These are phyloP conservation scores for Huntiella bhutanensis DNA, from an alignment of 2,329 filamentous ascomycete species.

Conservation along the genomic window DNA sequence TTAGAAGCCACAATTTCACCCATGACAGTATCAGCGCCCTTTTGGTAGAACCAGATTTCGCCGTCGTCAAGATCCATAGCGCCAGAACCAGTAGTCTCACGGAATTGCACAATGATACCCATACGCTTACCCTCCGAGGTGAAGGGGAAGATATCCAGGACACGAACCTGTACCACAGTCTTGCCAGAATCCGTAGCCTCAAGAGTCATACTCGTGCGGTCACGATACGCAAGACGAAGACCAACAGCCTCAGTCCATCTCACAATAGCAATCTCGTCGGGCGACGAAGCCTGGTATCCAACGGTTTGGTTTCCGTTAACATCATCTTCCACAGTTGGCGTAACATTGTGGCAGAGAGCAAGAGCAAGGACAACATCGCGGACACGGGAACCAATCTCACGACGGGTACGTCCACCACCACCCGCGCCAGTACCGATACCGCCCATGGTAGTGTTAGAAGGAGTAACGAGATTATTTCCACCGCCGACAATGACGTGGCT, in stretches of 20 bases:
- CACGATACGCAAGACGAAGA: conserved; percentile 63
- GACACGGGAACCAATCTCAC: conserved; percentile 86
- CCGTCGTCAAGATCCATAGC: conserved; percentile 33
- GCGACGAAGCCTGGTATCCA: conserved; percentile 89
- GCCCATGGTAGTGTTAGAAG: conserved; percentile 50
- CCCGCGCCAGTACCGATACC: conserved; percentile 27
- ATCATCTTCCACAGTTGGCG: conserved; percentile 62
- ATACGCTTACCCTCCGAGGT: conserved; percentile 96
- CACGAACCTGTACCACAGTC: conserved; percentile 63
- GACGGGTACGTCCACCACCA: conserved; percentile 59
- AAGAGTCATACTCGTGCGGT: conserved; percentile 69
- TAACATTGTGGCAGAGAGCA: conserved; percentile 92
- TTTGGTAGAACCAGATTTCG: conserved; percentile 97
- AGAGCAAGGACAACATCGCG: conserved; percentile 83
- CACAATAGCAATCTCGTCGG: conserved; percentile 95
- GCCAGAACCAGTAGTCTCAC: conserved; percentile 34
- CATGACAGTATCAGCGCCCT: conserved; percentile 97
- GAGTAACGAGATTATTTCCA: conserved; percentile 41
- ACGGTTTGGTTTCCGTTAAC: conserved; percentile 59
- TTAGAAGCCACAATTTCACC: conserved; percentile 84
- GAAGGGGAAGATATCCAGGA: conserved; percentile 91
- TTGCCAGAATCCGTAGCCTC: conserved; percentile 57
- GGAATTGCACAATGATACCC: conserved; percentile 88
- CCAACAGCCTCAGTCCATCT: conserved; percentile 89
- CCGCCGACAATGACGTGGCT: conserved; percentile 21